Conservation (phyloP, 805 yeast genomes). For the Suhomyces kilbournensis region DNA sequence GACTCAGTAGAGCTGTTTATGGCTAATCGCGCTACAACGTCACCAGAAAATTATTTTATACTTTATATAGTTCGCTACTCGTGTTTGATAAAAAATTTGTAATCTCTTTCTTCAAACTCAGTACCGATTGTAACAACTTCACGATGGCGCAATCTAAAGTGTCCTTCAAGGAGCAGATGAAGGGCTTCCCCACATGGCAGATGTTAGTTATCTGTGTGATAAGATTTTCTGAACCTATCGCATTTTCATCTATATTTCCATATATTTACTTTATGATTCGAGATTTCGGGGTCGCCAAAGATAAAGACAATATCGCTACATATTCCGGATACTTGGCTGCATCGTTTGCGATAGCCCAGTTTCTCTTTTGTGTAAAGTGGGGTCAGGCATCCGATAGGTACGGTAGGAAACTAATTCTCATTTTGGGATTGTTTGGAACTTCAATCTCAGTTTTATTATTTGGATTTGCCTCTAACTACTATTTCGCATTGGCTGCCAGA, state of each 20-base stretch:
- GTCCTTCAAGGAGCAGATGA: constrained; percentile 44
- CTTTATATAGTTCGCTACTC: background rate
- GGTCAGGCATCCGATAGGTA: constrained; percentile 51
- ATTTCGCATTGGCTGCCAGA: constrained; percentile 53
- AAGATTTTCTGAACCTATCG: constrained; percentile 59
- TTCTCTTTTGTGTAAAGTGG: constrained; percentile 58
- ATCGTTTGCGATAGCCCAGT: constrained; percentile 58
- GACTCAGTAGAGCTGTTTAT: background rate
- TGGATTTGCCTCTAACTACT: constrained; percentile 53
- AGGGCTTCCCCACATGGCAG: constrained; percentile 57
- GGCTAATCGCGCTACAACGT: background rate
- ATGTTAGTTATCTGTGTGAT: constrained; percentile 38
- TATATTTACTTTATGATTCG: constrained; percentile 62
- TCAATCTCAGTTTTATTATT: constrained; percentile 45
- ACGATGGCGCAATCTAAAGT: constrained; percentile 1
- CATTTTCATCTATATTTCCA: constrained; percentile 63
- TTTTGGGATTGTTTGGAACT: constrained; percentile 54
- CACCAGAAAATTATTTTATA: background rate
- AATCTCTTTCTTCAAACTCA: background rate
- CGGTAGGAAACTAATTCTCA: constrained; percentile 55
- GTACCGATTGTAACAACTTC: background rate
- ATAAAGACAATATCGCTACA: constrained; percentile 52
- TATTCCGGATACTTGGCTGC: constrained; percentile 64
- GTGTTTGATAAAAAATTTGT: background rate
- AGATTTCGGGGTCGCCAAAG: constrained; percentile 48